Percentiles rank a stretch among this genome's conserved stretches.
These are phyloP conservation scores for Trichoderma orchidacearum DNA, from an alignment of 495 filamentous ascomycete genomes.

Conservation along the genomic window DNA sequence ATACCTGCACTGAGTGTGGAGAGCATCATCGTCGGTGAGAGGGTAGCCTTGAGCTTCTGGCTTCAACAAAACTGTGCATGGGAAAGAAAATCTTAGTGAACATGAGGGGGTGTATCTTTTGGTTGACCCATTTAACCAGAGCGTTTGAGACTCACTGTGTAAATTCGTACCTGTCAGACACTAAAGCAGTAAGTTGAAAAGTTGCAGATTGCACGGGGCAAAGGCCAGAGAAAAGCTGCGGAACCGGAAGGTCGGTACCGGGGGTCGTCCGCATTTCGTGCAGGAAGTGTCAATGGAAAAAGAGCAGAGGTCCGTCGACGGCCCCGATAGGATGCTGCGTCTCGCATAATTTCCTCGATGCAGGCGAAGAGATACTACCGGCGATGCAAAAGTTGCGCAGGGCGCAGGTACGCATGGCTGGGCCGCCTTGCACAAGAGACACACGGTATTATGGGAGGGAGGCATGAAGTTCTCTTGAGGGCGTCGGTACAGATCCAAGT, in stretches of 20 bases:
- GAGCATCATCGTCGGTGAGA: not conserved
- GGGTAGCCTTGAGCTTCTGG: not conserved
- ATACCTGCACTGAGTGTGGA: not conserved
- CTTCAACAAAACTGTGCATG: too few relatives aligned
- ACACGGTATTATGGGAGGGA: not conserved
- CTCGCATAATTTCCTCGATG: not conserved
- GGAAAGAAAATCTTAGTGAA: too few relatives aligned
- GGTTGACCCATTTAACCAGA: too few relatives aligned
- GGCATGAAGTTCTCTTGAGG: too few relatives aligned
- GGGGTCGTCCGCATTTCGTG: not conserved
- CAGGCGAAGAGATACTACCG: not conserved
- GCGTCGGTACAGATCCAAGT: too few relatives aligned
- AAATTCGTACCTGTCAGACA: too few relatives aligned
- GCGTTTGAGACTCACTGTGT: too few relatives aligned
- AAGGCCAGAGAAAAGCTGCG: not conserved
- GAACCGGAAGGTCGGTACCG: not conserved
- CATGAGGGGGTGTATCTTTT: too few relatives aligned
- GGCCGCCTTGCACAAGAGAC: not conserved
- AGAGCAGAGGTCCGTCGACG: not conserved
- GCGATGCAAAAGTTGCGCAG: too few relatives aligned
- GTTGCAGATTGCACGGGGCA: not conserved
- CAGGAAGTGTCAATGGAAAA: not conserved
- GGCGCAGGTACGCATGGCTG: too few relatives aligned
- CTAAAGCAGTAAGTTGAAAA: too few relatives aligned
- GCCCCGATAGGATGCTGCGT: not conserved